Evolutionary conservation across 768 basidiomycete species (phyloP), one percentile per base, ranked within the genome.

Genomic region (Suillus paluster): DNA sequence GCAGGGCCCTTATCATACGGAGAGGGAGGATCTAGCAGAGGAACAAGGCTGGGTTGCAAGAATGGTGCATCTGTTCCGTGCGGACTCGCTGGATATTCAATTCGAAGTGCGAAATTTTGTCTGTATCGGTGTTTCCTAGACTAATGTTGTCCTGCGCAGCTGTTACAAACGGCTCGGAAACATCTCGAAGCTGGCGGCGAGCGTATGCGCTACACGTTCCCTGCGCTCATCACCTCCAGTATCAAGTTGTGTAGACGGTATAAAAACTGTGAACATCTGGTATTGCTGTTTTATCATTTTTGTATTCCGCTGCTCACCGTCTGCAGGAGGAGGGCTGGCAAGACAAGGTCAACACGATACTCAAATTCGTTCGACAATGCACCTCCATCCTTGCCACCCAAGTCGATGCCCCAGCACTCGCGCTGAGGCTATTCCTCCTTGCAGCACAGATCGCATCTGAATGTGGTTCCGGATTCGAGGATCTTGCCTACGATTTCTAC

Each of bases 1-100:
- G 63, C 84, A 85, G 60, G 86, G 86, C 8, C 80, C 86, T 11
- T 84, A 87, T 66, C 78, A 80, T 33, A 68, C 84, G 57, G 96
- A 97, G 72, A 77, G 89, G 56, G 93, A 96, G 72, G 97, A 99
- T 71, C 83, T 95, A 80, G 96, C 95, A 0, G 97, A 99, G 74
- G 97, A 99, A 74, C 97, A 99, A 70, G 97, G 97, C 0, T 99
- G 97, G 97, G 87, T 98, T 17, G 97, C 97, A 44, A 81, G 97
- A 64, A 98, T 99, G 94, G 92, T 99, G 3, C 97, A 99, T 80
- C 74, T 99, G 36, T 97, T 99, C 86, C 81, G 89, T 23, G 84
- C 93, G 0, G 94, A 97, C 56, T 91, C 92, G 30, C 74, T 98
- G 65, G 91, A 85, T 67, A 85, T 89, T 15, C 97, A 99, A 70